Evolutionary conservation across 2,329 filamentous ascomycete genomes (phyloP).

Genomic region (Aspergillus sp.): DNA sequence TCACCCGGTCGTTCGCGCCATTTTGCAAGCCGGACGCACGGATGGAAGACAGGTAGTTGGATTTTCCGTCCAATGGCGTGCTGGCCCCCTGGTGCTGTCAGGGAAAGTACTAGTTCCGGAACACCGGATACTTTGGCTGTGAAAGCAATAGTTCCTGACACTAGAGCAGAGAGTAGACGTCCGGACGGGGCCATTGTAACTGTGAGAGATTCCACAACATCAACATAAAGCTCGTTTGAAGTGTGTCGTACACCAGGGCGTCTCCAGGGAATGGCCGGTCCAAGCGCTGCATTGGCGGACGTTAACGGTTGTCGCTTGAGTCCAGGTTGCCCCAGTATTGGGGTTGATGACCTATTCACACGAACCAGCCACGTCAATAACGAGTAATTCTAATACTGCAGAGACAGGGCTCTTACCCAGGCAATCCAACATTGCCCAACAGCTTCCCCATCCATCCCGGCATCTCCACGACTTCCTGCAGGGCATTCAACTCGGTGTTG

Average conservation of each 20-base stretch:
- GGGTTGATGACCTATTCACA: constrained; percentile 36
- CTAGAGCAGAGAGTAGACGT: constrained; percentile 78
- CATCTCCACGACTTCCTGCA: constrained; percentile 88
- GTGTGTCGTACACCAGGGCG: constrained; percentile 91
- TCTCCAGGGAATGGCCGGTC: constrained; percentile 76
- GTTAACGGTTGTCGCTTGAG: constrained; percentile 45
- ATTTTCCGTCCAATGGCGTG: constrained; percentile 73
- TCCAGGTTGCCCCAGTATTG: constrained; percentile 39
- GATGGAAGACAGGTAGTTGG: constrained; percentile 91
- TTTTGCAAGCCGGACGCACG: constrained; percentile 83
- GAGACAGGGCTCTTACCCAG: constrained; percentile 54
- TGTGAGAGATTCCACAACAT: constrained; percentile 84
- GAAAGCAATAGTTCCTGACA: constrained; percentile 90
- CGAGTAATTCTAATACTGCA: background rate
- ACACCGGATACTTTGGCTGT: constrained; percentile 93
- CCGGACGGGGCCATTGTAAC: constrained; percentile 91
- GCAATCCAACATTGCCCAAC: constrained; percentile 80
- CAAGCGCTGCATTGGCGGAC: constrained; percentile 34
- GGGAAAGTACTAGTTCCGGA: constrained; percentile 79
- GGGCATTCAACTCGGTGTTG: constrained; percentile 89
- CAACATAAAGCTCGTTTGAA: constrained; percentile 95
- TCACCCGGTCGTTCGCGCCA: constrained; percentile 90
- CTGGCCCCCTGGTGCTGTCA: constrained; percentile 79
- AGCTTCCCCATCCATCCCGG: constrained; percentile 88
- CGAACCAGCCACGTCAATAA: background rate